Evolutionary conservation across 176 grass and related monocot species (phyloP).

Genomic region (Paspalum notatum): DNA sequence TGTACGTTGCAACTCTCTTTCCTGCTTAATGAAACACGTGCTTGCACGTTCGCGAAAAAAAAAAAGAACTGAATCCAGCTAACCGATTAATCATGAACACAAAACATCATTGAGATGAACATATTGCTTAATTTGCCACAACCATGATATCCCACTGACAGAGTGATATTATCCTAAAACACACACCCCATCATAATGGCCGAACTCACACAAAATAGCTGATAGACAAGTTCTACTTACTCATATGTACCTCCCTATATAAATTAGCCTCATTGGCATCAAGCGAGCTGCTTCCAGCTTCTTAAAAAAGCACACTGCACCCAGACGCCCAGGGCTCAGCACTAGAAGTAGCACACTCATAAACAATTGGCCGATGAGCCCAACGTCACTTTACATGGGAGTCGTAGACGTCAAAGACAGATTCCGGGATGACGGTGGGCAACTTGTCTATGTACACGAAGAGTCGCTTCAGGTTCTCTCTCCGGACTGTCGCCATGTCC

Average conservation of each 20-base stretch:
- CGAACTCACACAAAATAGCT: not conserved
- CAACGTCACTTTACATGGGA: slow-evolving; percentile 73
- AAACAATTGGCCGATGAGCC: slow-evolving; percentile 10
- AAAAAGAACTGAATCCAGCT: not conserved
- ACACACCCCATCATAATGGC: not conserved
- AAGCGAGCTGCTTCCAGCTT: not conserved
- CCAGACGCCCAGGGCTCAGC: slow-evolving; percentile 30
- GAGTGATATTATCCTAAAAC: not conserved
- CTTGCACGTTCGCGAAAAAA: too few relatives aligned
- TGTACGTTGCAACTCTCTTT: too few relatives aligned
- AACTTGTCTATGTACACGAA: slow-evolving; percentile 92
- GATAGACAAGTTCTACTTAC: slow-evolving; percentile 36
- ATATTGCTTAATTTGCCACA: not conserved
- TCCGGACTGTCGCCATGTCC: slow-evolving; percentile 61
- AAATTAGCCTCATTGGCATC: slow-evolving; percentile 36
- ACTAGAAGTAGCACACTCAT: not conserved
- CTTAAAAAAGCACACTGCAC: slow-evolving; percentile 1
- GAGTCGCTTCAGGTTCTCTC: slow-evolving; percentile 75
- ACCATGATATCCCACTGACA: not conserved
- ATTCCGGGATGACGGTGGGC: slow-evolving; percentile 72
- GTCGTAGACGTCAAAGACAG: slow-evolving; percentile 69
- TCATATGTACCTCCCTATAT: slow-evolving; percentile 17
- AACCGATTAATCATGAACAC: not conserved
- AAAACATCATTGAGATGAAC: not conserved
- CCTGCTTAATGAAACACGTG: too few relatives aligned